These are phyloP conservation scores for Limnomonas spitsbergensis DNA, from an alignment of 139 green algal species.

Conservation along the genomic window DNA sequence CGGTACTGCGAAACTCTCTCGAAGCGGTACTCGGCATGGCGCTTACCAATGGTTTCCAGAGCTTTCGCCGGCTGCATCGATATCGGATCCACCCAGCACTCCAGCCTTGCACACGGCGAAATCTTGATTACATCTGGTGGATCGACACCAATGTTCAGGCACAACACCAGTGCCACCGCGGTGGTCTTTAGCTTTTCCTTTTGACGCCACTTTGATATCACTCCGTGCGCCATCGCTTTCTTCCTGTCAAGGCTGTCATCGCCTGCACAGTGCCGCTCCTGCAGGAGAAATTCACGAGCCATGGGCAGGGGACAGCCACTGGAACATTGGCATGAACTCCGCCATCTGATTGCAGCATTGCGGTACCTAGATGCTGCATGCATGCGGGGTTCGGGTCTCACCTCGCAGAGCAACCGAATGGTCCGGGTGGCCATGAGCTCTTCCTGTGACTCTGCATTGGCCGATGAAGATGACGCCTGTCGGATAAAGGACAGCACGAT, in stretches of 20 bases:
- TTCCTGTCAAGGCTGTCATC: constrained; percentile 13
- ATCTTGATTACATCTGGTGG: constrained; percentile 97
- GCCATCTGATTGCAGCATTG: not conserved
- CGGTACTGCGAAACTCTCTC: no score
- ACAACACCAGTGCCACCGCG: constrained; percentile 93
- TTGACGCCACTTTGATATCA: constrained; percentile 75
- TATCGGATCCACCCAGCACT: constrained; percentile 94
- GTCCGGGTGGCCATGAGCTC: not conserved
- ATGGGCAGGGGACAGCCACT: not conserved
- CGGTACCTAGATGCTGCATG: not conserved
- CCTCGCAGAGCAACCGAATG: constrained; percentile 37
- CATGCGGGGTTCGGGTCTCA: no score
- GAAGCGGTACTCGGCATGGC: no score
- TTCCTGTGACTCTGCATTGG: not conserved
- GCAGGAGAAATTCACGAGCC: no score
- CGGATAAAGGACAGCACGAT: not conserved
- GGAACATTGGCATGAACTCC: not conserved
- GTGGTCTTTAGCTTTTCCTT: constrained; percentile 91
- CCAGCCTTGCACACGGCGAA: constrained; percentile 88
- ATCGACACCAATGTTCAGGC: constrained; percentile 98
- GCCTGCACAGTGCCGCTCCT: constrained; percentile 44
- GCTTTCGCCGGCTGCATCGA: constrained; percentile 90
- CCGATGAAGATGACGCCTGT: not conserved
- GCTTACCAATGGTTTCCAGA: constrained; percentile 89
- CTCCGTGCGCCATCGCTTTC: not conserved